Base-by-base conservation (phyloP, 305 asterid species). In the Galium porrigens region DNA sequence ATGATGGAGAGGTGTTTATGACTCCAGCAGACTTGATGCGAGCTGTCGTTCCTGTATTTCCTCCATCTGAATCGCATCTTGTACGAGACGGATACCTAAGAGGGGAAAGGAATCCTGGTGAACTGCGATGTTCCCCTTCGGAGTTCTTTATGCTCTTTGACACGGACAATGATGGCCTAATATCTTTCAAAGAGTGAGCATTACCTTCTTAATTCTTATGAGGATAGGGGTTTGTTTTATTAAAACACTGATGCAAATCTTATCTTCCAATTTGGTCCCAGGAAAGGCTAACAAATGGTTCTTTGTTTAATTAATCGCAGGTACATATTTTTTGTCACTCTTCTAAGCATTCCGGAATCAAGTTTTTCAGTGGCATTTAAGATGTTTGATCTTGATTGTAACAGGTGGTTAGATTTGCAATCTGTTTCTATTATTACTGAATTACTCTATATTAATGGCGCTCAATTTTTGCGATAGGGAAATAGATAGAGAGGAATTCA, bases 11-110 rank as follows among this genome's bases (percentile, higher is more conserved):
- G 73, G 68, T 65, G 62, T 83, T 78, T 74, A 90, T 90, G 97
- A 90, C 94, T 59, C 95, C 97, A 48, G 97, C 86, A 44, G 97
- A 90, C 83, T 77, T 90, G 72, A 87, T 90, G 97, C 85, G 97
- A 59, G 95, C 97, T 60, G 79, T 90, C 69, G 94, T 90, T 74
- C 97, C 97, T 58, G 97, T 90, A 51, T 90, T 90, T 75, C 97
- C 97, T 66, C 95, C 97, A 29, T 90, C 97, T 70, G 95, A 87
- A 69, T 87, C 97, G 7, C 70, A 81, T 75, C 83, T 83, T 64
- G 90, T 90, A 63, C 83, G 97, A 75, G 97, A 90, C 68, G 97
- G 97, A 72, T 73, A 81, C 79, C 94, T 90, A 32, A 78, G 81
- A 81, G 97, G 97, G 72, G 97, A 90, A 83, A 83, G 89, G 79